phyloP scores from a whole-genome alignment of 192 early-diverging fungal genomes.

The Entomortierella parvispora region DNA sequence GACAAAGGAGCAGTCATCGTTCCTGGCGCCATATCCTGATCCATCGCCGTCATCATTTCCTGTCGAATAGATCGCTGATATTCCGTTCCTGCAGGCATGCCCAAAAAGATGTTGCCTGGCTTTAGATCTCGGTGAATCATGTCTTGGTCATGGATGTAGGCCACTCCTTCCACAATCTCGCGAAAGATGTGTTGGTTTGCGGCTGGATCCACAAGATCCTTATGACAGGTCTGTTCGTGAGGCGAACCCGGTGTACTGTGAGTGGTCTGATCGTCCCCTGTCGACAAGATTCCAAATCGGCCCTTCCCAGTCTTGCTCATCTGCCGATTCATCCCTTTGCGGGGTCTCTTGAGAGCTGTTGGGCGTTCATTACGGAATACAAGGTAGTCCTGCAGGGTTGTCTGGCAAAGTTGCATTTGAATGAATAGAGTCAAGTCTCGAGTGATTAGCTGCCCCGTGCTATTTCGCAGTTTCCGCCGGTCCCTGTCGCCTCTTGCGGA shows the following conservation, averaged over 20 bases:
- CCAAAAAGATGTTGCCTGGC: conserved; percentile 76
- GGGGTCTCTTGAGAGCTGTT: conserved; percentile 34
- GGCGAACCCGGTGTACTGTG: conserved; percentile 30
- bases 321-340: conserved; percentile 1
- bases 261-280: conserved; percentile 1
- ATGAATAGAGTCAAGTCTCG: conserved; percentile 72
- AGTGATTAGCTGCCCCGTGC: conserved; percentile 19
- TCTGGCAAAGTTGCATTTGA: conserved; percentile 94
- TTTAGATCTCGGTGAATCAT: conserved; percentile 84
- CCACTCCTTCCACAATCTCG: conserved; percentile 82
- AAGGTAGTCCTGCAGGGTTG: conserved; percentile 75
- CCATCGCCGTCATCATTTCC: not conserved
- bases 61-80: conserved; percentile 5
- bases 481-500: not conserved
- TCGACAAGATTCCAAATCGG: conserved; percentile 13
- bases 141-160: conserved; percentile 75
- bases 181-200: conserved; percentile 71
- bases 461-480: conserved; percentile 8
- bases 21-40: too few species aligned
- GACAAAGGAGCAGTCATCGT: conserved; percentile 3
- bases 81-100: conserved; percentile 30
- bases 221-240: conserved; percentile 22
- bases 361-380: conserved; percentile 70
- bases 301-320: not conserved
- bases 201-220: conserved; percentile 63